These are phyloP conservation scores for Kregervanrija fluxuum DNA, from an alignment of 805 yeast genomes.

Conservation along the genomic window DNA sequence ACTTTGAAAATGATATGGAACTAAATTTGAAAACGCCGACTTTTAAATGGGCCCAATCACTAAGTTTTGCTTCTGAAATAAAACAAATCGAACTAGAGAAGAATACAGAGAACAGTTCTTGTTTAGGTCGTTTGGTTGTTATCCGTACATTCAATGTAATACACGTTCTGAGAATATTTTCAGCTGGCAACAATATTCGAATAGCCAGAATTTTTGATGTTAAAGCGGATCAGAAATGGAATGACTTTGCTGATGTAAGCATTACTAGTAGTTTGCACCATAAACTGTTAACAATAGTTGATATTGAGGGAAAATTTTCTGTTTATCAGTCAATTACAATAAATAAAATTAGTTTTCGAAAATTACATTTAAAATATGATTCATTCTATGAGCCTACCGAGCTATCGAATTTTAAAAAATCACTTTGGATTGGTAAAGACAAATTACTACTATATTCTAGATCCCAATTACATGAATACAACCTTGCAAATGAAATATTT, in stretches of 20 bases:
- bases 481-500: conserved; percentile 24
- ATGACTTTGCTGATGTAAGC: conserved; percentile 2
- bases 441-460: conserved; percentile 34
- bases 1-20: not conserved
- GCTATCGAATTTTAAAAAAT: conserved; percentile 47
- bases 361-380: conserved; percentile 3
- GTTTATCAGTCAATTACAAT: conserved; percentile 25
- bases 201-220: conserved; percentile 2
- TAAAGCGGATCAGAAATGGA: conserved; percentile 4
- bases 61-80: conserved; percentile 3
- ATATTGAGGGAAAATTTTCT: conserved; percentile 47
- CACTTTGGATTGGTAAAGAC: conserved; percentile 36
- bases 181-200: not conserved
- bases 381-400: conserved; percentile 40
- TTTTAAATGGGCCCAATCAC: not conserved
- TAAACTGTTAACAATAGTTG: conserved; percentile 36
- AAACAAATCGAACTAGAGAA: conserved; percentile 12
- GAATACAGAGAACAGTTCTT: too few relatives aligned
- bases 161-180: too few relatives aligned
- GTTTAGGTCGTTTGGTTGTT: conserved; percentile 33
- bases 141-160: too few relatives aligned
- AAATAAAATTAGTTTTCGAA: not conserved
- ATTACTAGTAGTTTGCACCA: conserved; percentile 8
- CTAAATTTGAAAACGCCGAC: not conserved
- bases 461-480: conserved; percentile 32